Conservation (phyloP, 2,329 filamentous ascomycete species). For the Albifimbria verrucaria region DNA sequence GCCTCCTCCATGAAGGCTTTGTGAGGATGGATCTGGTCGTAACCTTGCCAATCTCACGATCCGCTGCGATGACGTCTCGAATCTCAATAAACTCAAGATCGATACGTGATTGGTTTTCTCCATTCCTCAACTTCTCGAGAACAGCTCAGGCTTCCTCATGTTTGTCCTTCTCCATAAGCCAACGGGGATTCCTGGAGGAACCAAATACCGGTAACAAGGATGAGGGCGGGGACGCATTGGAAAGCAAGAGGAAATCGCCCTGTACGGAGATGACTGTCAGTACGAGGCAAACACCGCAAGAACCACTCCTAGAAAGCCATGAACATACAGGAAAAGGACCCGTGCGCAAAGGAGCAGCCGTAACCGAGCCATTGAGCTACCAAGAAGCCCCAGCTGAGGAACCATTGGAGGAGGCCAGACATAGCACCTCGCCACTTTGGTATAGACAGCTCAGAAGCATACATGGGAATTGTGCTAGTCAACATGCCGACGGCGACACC, state of each 20-base stretch:
- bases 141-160: constrained; percentile 28
- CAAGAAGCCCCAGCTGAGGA: constrained; percentile 39
- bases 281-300: background rate
- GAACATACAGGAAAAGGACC: constrained; percentile 23
- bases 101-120: constrained; percentile 27
- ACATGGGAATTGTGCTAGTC: constrained; percentile 43
- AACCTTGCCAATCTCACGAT: constrained; percentile 28
- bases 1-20: constrained; percentile 39
- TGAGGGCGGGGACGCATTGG: constrained; percentile 21
- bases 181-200: constrained; percentile 21
- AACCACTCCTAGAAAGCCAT: background rate
- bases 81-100: constrained; percentile 40
- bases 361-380: constrained; percentile 33
- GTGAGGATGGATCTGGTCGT: constrained; percentile 40
- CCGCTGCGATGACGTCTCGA: constrained; percentile 32
- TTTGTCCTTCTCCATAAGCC: constrained; percentile 32
- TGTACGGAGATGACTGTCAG: constrained; percentile 3
- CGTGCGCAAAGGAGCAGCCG: constrained; percentile 22
- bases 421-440: constrained; percentile 34
- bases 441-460: constrained; percentile 39
- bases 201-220: constrained; percentile 18
- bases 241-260: constrained; percentile 29
- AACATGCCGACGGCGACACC: constrained; percentile 46
- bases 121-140: constrained; percentile 28
- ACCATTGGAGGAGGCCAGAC: constrained; percentile 40